Evolutionary conservation across 1,284 basidiomycete species (phyloP), one percentile per base, ranked within the genome.

Genomic region (Fomitopsis schrenkii): DNA sequence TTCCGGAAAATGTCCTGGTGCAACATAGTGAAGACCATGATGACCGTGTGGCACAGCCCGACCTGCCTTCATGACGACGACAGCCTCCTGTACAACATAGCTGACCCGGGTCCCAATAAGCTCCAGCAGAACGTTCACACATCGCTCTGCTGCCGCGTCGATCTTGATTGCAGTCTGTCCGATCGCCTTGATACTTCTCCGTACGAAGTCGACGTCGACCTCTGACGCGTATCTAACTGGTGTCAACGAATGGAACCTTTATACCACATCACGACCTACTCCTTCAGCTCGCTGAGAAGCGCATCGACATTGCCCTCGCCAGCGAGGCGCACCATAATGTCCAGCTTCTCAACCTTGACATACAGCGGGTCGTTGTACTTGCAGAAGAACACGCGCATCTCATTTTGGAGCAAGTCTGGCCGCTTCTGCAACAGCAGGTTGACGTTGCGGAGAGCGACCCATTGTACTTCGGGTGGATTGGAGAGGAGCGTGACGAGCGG

Each of bases 381-480:
- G 89, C 97, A 99, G 81, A 99, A 99, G 76, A 99, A 99, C 28
- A 99, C 96, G 61, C 95, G 88, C 88, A 99, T 95, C 77, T 99
- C 97, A 76, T 93, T 96, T 33, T 90, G 87, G 6, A 99, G 84
- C 59, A 98, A 83, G 62, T 96, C 92, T 0, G 94, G 81, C 3
- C 94, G 88, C 68, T 96, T 95, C 76, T 99, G 97, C 22, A 98
- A 85, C 55, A 99, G 85, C 55, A 99, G 85, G 70, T 98, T 97
- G 80, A 98, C 95, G 73, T 99, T 98, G 35, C 97, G 87, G 59
- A 99, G 80, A 0, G 94, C 95, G 58, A 99, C 97, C 92, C 96
- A 99, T 77, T 99, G 97, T 1, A 99, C 88, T 66, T 92, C 90
- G 5, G 90, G 88, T 5, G 90, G 89, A 6, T 88, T 88, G 3